A percentile compares a stretch with the other conserved stretches of the same genome.
These are phyloP conservation scores for Leucocoprinus sp. DNA, from an alignment of 768 basidiomycete species.

Conservation along the genomic window DNA sequence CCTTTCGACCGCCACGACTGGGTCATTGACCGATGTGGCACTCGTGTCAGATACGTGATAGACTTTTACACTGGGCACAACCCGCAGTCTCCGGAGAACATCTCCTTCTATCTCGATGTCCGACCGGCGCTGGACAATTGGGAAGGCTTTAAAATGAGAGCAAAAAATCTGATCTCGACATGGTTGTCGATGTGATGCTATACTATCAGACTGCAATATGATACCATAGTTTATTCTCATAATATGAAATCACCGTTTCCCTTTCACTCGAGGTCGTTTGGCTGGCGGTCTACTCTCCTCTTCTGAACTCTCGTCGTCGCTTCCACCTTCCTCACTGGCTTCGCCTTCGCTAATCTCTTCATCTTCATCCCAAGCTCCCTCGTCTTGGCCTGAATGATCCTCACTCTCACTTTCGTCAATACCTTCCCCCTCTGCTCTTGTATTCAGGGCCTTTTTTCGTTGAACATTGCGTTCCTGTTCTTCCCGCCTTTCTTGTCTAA, in stretches of 20 bases:
- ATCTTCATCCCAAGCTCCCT: constrained; percentile 41
- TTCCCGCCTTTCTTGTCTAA: constrained; percentile 70
- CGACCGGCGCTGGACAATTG: constrained; percentile 90
- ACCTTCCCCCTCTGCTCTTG: constrained; percentile 20
- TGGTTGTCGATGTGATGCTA: too few species aligned
- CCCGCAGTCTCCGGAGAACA: constrained; percentile 35
- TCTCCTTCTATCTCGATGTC: constrained; percentile 91
- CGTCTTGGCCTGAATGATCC: constrained; percentile 31
- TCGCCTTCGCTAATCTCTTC: constrained; percentile 57
- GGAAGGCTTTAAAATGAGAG: constrained; percentile 87
- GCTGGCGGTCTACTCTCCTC: constrained; percentile 34
- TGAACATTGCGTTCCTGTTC: constrained; percentile 91
- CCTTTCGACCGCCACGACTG: constrained; percentile 99
- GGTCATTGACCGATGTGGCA: constrained; percentile 90
- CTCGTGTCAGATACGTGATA: constrained; percentile 86
- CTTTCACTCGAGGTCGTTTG: constrained; percentile 47
- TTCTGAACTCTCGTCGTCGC: constrained; percentile 41
- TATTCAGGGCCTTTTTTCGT: constrained; percentile 54
- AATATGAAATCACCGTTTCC: constrained; percentile 26
- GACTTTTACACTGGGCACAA: constrained; percentile 91
- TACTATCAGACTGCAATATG: too few species aligned
- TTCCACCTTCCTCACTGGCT: constrained; percentile 32
- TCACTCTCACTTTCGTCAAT: constrained; percentile 24
- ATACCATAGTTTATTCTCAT: constrained; percentile 9
- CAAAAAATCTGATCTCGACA: constrained; percentile 29